Base-by-base conservation (phyloP, 2,329 filamentous ascomycete genomes). In the Aspergillus fumigatiaffinis region DNA sequence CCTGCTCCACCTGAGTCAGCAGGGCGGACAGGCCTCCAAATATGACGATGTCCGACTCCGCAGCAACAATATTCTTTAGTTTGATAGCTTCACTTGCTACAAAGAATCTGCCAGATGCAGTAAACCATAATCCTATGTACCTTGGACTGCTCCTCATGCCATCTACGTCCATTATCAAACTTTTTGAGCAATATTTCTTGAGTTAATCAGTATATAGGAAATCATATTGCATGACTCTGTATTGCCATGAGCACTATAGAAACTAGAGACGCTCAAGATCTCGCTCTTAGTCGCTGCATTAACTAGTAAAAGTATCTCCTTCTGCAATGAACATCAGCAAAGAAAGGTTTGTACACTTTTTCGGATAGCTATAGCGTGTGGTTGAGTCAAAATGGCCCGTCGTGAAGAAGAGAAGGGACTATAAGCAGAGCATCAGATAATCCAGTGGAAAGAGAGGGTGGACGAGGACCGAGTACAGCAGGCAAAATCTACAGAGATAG, bases 1-100 rank as follows among this genome's bases (percentile, higher is more conserved):
- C 54, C 50, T 47, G 51, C 57, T 44, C 61, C 53, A 51, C 42
- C 54, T 53, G 51, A 63, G 49, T 63, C 58, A 62, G 61, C 61
- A 54, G 56, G 52, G n/a, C 26, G 32, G 10, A 12, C 4, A 14
- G 29, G 32, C 32, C 20, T 50, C 29, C 29, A 56, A 60, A 58
- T 51, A 56, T 41, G 55, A 56, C 38, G 42, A 44, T 35, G 17
- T 35, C 17, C 21, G 10, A n/a, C 25, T 26, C n/a, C 29, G 29
- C 17, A 17, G 14, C 32, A 38, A 38, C 14, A 7, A 17, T 17
- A 38, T n/a, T 35, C 14, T 17, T 7, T 2, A 38, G 32, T 38
- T 17, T 17, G 4, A 35, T 35, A 35, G 32, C 14, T 35, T 26
- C 46, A 26, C 12, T 49, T 10, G 10, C 12, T 26, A n/a, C 17